Conservation (phyloP, 345 rosid species). For the Arabidopsis arenosa region DNA sequence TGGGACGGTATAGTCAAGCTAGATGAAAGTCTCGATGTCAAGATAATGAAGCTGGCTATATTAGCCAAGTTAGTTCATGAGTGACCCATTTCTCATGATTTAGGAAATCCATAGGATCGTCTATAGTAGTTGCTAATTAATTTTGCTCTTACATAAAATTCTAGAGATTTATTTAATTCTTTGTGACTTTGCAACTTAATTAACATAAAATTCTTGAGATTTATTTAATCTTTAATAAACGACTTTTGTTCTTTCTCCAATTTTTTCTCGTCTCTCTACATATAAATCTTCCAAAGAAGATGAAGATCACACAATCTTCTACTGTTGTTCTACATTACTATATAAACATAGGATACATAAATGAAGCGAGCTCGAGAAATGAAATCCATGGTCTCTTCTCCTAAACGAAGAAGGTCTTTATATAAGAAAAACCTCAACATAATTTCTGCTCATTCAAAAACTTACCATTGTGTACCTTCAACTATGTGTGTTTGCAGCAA, state of each 20-base stretch:
- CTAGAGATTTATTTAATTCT: not conserved
- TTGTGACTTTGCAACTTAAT: not conserved
- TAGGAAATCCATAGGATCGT: not conserved
- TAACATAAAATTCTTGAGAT: not conserved
- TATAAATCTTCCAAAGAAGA: not conserved
- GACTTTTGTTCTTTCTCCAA: not conserved
- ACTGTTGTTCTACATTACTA: too few species aligned
- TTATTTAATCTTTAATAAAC: not conserved
- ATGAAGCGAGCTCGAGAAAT: too few species aligned
- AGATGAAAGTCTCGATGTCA: slow-evolving; percentile 78
- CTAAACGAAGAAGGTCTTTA: too few species aligned
- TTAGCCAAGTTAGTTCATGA: slow-evolving; percentile 57
- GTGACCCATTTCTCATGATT: slow-evolving; percentile 15
- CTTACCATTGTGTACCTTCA: not conserved
- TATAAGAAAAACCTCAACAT: too few species aligned
- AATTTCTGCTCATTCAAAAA: too few species aligned
- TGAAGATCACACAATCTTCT: not conserved
- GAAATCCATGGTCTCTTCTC: not conserved
- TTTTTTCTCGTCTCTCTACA: not conserved
- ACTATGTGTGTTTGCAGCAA: not conserved
- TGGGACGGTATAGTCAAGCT: slow-evolving; percentile 76
- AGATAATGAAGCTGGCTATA: slow-evolving; percentile 68
- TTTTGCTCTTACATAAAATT: not conserved
- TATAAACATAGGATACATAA: too few species aligned
- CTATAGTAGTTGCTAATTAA: not conserved